Conservation (phyloP, 1,139 yeast species). For the Debaryomyces subglobosus region DNA sequence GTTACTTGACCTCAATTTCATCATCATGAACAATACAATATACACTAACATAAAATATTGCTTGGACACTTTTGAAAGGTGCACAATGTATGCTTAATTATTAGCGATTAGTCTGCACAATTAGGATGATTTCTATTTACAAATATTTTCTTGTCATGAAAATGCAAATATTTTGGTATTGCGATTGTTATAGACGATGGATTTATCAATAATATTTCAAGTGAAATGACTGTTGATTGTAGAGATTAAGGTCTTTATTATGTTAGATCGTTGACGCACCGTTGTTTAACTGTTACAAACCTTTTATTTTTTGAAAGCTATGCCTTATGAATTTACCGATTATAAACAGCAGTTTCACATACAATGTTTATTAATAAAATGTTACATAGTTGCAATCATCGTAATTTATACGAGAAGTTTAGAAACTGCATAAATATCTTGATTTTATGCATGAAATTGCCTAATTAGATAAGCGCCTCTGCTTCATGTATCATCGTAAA, state of each 20-base stretch:
- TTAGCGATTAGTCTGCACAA: background rate
- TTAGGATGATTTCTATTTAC: background rate
- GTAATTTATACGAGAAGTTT: background rate
- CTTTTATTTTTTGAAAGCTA: background rate
- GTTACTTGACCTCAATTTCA: background rate
- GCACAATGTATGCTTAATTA: background rate
- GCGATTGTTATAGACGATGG: background rate
- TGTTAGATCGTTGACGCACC: too few relatives aligned
- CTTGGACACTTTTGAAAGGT: background rate
- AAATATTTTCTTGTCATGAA: background rate
- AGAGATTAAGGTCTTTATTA: too few relatives aligned
- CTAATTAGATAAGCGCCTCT: slow-evolving; percentile 1
- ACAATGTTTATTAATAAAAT: background rate
- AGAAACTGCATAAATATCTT: background rate
- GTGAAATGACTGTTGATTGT: too few relatives aligned
- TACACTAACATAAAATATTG: background rate
- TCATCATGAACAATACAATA: background rate
- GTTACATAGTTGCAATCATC: slow-evolving; percentile 1
- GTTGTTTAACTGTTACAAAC: too few relatives aligned
- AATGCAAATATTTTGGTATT: too few relatives aligned
- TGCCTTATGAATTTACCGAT: background rate
- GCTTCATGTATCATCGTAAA: slow-evolving; percentile 5
- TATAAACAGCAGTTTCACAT: background rate
- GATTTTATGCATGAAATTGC: background rate
- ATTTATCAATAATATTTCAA: too few relatives aligned